These are phyloP conservation scores for Cystobasidium sp. DNA, from an alignment of 1,284 basidiomycete genomes.

Conservation along the genomic window DNA sequence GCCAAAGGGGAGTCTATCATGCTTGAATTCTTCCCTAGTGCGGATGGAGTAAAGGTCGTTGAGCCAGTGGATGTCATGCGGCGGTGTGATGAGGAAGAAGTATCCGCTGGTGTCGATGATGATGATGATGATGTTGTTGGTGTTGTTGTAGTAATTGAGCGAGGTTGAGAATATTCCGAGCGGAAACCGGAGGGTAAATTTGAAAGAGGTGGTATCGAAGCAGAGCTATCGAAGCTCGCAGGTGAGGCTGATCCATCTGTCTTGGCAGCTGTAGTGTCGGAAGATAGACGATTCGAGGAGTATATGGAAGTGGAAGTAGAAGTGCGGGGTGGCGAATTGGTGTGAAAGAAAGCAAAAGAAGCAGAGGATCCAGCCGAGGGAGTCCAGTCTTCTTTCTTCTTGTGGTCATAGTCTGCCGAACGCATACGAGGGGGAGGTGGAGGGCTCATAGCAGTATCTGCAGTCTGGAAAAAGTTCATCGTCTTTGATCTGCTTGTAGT, in stretches of 20 bases:
- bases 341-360: neutral
- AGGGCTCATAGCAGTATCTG: conserved; percentile 39
- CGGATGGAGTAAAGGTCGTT: conserved; percentile 3
- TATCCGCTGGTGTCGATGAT: no score
- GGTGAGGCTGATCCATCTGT: neutral
- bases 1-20: conserved; percentile 29
- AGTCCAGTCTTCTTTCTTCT: conserved; percentile 13
- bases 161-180: neutral
- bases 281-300: neutral
- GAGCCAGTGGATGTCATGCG: conserved; percentile 14
- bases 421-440: conserved; percentile 37
- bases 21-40: conserved; percentile 4
- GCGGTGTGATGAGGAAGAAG: neutral
- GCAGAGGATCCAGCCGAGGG: conserved; percentile 3
- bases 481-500: conserved; percentile 33
- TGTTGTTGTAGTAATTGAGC: neutral
- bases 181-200: conserved; percentile 27
- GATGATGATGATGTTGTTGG: no score
- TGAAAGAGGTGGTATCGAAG: conserved; percentile 16
- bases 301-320: neutral
- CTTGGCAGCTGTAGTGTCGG: neutral
- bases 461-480: conserved; percentile 24
- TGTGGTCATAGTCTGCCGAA: conserved; percentile 31
- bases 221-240: neutral
- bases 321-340: conserved; percentile 10